Conservation (phyloP, 768 basidiomycete species). For the Boletus rubescentipes region DNA sequence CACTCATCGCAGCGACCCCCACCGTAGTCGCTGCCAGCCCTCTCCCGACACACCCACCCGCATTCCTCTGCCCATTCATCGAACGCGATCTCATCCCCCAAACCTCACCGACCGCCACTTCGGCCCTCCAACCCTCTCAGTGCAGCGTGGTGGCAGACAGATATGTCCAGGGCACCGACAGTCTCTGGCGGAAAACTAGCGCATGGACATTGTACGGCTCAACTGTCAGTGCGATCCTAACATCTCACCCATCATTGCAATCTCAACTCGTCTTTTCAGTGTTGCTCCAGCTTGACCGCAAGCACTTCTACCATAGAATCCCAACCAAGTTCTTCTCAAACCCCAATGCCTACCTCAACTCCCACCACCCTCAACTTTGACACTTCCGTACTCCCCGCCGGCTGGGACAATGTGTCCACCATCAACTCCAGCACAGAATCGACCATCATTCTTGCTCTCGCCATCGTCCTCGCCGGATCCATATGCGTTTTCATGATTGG, state of each 20-base stretch:
- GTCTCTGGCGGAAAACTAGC: constrained; percentile 54
- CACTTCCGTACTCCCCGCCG: constrained; percentile 46
- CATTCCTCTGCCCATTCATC: constrained; percentile 61
- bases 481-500: constrained; percentile 62
- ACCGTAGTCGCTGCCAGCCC: constrained; percentile 46
- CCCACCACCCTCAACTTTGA: constrained; percentile 20
- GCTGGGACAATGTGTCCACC: constrained; percentile 41
- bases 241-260: background rate
- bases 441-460: constrained; percentile 52
- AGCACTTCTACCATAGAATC: constrained; percentile 3
- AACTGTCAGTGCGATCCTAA: constrained; percentile 44
- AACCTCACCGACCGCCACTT: background rate
- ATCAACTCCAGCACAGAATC: constrained; percentile 36
- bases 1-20: constrained; percentile 52
- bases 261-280: constrained; percentile 16
- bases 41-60: constrained; percentile 40
- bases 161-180: constrained; percentile 53
- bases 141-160: constrained; percentile 46
- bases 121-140: constrained; percentile 1
- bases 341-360: constrained; percentile 15
- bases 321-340: background rate
- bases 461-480: constrained; percentile 59
- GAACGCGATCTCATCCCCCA: constrained; percentile 16
- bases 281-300: constrained; percentile 6
- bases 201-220: constrained; percentile 69